Conservation (phyloP, 2,329 filamentous ascomycete species). For the Verticillium tricorpus region DNA sequence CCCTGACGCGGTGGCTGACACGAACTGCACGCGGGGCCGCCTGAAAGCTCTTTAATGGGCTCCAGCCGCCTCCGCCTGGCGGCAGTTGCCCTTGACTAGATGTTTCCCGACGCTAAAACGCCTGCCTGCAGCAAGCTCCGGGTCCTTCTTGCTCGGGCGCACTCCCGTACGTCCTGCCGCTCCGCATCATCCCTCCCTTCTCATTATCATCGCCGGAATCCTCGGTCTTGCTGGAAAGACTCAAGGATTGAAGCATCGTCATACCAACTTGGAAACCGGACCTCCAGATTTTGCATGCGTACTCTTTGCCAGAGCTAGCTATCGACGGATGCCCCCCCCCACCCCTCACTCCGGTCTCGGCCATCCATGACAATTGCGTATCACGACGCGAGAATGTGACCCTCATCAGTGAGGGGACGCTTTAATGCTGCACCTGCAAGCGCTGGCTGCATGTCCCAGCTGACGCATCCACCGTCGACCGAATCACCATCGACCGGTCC, state of each 20-base stretch:
- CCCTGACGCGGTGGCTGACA: not conserved
- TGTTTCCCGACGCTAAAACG: too few relatives aligned
- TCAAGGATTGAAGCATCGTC: too few relatives aligned
- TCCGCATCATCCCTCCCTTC: too few relatives aligned
- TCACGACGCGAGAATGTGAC: not conserved
- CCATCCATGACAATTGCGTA: not conserved
- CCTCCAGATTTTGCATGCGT: too few relatives aligned
- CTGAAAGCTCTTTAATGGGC: not conserved
- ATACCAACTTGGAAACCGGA: too few relatives aligned
- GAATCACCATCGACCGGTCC: not conserved
- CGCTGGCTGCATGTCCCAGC: not conserved
- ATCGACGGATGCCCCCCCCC: not conserved
- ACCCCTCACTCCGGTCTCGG: not conserved
- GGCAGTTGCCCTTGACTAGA: not conserved
- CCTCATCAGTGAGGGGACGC: not conserved
- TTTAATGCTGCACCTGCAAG: not conserved
- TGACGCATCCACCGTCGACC: not conserved
- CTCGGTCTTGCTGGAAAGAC: too few relatives aligned
- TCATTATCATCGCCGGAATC: too few relatives aligned
- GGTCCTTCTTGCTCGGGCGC: too few relatives aligned
- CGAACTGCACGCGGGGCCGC: not conserved
- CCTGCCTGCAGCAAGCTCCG: not conserved
- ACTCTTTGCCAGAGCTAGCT: not conserved
- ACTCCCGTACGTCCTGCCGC: too few relatives aligned
- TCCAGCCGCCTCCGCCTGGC: not conserved